Base-by-base conservation (phyloP, 257 asterid genomes). In the Agastache rugosa region DNA sequence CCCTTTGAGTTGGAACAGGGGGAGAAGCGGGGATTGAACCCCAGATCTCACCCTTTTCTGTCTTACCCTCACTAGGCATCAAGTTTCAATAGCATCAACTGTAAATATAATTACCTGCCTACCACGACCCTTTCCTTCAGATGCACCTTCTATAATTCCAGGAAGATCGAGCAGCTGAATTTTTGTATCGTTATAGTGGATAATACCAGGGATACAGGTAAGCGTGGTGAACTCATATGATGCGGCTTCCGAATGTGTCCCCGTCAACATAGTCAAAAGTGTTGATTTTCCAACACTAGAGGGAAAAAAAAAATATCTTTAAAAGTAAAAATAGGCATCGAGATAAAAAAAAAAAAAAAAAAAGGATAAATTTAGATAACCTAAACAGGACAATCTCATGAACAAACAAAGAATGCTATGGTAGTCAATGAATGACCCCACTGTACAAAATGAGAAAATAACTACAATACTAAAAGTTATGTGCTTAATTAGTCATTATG, bases 101-200 rank as follows among this genome's bases (percentile, higher is more conserved):
- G 42, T 23, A 59, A 73, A 74, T 65, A 51, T 48, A 42, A 16
- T 27, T 63, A 92, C 99, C 97, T 95, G 99, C 80, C 99, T 87
- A 85, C 99, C 99, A 83, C 99, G 99, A 71, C 99, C 99, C 87
- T 95, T 95, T 78, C 99, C 99, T 87, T 95, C 99, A 55, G 99
- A 90, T 44, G 99, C 99, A 63, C 99, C 99, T 83, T 94, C 99
- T 44, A 94, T 94, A 80, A 94, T 94, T 80, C 99, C 99, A 72
- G 99, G 99, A 83, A 94, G 99, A 92, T 94, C 99, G 45, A 94
- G 99, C 78, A 94, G 76, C 89, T 94, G 99, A 74, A 94, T 94
- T 86, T 94, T 94, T 75, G 99, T 94, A 72, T 90, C 99, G 69
- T 94, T 94, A 69, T 94, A 94, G 87, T 94, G 91, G 78, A 94